A percentile compares a stretch with the other conserved stretches of the same genome.
Evolutionary conservation across 208 protist genomes (phyloP).

Genomic region (Leishmania tarentolae): DNA sequence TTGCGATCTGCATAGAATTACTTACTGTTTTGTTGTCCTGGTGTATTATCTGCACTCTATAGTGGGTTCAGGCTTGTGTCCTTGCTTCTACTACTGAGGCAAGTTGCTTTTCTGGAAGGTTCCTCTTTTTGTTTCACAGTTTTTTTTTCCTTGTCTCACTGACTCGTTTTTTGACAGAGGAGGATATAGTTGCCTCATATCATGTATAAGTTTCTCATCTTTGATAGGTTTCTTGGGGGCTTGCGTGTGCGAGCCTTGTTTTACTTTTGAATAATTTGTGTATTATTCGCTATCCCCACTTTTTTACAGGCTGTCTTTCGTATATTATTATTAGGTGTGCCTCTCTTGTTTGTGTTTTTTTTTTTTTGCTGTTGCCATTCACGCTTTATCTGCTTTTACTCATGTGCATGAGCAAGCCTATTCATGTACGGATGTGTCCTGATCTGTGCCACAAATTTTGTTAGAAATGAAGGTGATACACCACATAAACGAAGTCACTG

Average conservation of each 20-base stretch:
- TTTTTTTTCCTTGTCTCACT: no score
- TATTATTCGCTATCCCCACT: neutral
- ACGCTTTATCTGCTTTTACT: neutral
- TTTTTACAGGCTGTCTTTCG: neutral
- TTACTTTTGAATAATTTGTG: neutral
- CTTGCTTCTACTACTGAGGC: neutral
- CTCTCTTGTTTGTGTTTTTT: neutral
- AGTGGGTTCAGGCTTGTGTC: no score
- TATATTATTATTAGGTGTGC: neutral
- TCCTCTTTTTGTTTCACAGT: no score
- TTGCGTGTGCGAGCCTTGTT: neutral
- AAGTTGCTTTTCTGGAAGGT: neutral
- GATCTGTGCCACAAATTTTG: neutral
- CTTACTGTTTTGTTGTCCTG: neutral
- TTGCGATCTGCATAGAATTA: neutral
- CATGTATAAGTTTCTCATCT: no score
- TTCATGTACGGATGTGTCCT: neutral
- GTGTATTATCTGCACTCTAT: neutral
- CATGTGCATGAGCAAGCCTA: neutral
- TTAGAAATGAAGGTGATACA: neutral
- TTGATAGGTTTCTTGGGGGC: no score
- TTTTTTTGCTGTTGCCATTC: neutral
- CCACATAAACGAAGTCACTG: neutral
- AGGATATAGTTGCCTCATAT: no score
- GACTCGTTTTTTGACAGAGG: no score